These are phyloP conservation scores for Rhododendron henanense DNA, from an alignment of 148 eudicot species.

Conservation along the genomic window DNA sequence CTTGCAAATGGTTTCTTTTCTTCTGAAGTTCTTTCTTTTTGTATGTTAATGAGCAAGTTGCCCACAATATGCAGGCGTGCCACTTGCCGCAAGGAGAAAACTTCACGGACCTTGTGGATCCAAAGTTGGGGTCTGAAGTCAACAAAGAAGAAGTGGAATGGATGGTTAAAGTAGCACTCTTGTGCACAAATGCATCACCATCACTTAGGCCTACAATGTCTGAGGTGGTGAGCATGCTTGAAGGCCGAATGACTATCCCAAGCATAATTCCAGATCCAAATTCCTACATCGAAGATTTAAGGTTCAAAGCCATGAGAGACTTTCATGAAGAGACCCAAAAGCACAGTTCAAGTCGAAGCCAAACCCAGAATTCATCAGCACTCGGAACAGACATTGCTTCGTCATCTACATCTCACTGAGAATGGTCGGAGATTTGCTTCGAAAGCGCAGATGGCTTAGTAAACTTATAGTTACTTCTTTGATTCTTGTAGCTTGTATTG, in stretches of 20 bases:
- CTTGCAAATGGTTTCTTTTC: not conserved
- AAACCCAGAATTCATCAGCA: slow-evolving; percentile 10
- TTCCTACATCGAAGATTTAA: slow-evolving; percentile 31
- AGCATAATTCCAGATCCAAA: slow-evolving; percentile 20
- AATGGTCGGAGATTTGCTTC: not conserved
- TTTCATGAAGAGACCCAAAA: slow-evolving; percentile 23
- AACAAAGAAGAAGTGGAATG: slow-evolving; percentile 33
- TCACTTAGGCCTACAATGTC: slow-evolving; percentile 42
- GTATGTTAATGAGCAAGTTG: not conserved
- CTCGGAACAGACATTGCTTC: slow-evolving; percentile 6
- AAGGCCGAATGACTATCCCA: slow-evolving; percentile 31
- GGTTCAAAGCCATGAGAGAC: slow-evolving; percentile 63
- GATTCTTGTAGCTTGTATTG: not conserved
- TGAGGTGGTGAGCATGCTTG: slow-evolving; percentile 46
- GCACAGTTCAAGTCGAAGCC: slow-evolving; percentile 8
- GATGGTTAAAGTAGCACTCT: slow-evolving; percentile 32
- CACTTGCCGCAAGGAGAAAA: slow-evolving; percentile 28
- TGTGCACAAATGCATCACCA: slow-evolving; percentile 42
- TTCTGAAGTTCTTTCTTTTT: not conserved
- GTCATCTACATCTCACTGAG: slow-evolving; percentile 19
- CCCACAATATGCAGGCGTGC: slow-evolving; percentile 27
- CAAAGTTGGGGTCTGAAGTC: slow-evolving; percentile 20
- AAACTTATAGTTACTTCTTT: not conserved
- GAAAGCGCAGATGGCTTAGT: not conserved
- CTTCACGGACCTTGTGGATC: slow-evolving; percentile 30